Evolutionary conservation across 768 basidiomycete species (phyloP), one percentile per base, ranked within the genome.

Genomic region (Termitomyces sp.): DNA sequence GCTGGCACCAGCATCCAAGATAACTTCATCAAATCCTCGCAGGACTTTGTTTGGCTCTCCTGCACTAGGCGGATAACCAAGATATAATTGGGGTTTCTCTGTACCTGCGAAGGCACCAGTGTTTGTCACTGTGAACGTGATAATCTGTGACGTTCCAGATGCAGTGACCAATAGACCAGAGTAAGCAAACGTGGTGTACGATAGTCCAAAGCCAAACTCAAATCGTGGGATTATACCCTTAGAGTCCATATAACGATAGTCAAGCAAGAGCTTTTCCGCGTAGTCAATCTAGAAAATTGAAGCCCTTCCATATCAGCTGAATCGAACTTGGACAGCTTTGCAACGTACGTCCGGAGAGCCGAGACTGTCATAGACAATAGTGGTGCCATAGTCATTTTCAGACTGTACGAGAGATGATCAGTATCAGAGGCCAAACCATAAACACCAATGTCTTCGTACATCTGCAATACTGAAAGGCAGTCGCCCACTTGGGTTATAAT

Each of bases 401-500:
- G 67, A 67, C 76, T 78, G 59, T 5, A 27, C n/a, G 26, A 54
- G 57, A 42, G n/a, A 34, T 12, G 49, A 24, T 48, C 27, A 36
- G 39, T 9, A 18, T 14, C 20, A 1, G 8, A 39, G 30, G 37
- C 24, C 22, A 30, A 42, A 55, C 3, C 2, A 5, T n/a, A 39
- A 20, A 32, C 24, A 8, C 20, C 6, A n/a, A n/a, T n/a, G n/a
- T n/a, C n/a, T n/a, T n/a, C 10, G 64, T 74, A 77, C 79, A 65
- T 91, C 86, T 2, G 86, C 88, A 64, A 95, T 88, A 13, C 89
- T 85, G 67, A 85, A 88, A 0, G 87, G 84, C n/a, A 89, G 69
- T 40, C 86, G 79, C 13, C 85, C 88, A 56, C 82, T 82, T 0
- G 93, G 93, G 67, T 92, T 94, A 69, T 84, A 86, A 22, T 72